Base-by-base conservation (phyloP, 306 rosid genomes). In the Cicer chorassanicum region DNA sequence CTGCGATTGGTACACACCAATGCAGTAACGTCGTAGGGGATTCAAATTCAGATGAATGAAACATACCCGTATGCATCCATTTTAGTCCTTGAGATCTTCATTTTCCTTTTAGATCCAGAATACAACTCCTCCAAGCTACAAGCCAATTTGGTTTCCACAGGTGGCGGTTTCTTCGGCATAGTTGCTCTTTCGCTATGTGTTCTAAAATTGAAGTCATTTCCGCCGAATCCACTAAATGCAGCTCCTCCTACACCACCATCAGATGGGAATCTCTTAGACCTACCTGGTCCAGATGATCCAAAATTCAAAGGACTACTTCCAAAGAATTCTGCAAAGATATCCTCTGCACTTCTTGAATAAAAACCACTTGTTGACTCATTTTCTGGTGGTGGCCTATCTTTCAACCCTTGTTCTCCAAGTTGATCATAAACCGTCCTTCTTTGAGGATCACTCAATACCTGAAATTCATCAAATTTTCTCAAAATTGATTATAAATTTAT, bases 311-410 rank as follows among this genome's bases (percentile, higher is more conserved):
- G 99, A 75, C 91, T 95, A 65, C 89, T 90, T 53, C 96, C 99
- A 82, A 94, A 95, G 84, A 95, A 95, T 69, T 95, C 99, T 42
- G 97, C 93, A 82, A 95, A 95, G 1, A 95, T 95, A 61, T 95
- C 99, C 89, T 92, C 96, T 49, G 98, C 99, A 75, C 86, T 89
- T 78, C 96, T 82, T 0, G 98, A 96, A 78, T 92, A 90, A 55
- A 92, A 92, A 12, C 96, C 97, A 74, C 34, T 88, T 39, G 92
- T 44, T 44, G 85, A 76, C n/a, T 85, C 86, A 66, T 85, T 85
- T 6, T 84, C 93, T 7, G 94, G 84, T 44, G 92, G 91, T 68
- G 97, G 97, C 88, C 69, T 86, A 50, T 95, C 91, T 82, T 92
- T 88, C 81, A 92, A 79, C 51, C 99, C 99, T 82, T 95, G 93